Conservation (phyloP, 305 asterid genomes). For the Plantago lanceolata region DNA sequence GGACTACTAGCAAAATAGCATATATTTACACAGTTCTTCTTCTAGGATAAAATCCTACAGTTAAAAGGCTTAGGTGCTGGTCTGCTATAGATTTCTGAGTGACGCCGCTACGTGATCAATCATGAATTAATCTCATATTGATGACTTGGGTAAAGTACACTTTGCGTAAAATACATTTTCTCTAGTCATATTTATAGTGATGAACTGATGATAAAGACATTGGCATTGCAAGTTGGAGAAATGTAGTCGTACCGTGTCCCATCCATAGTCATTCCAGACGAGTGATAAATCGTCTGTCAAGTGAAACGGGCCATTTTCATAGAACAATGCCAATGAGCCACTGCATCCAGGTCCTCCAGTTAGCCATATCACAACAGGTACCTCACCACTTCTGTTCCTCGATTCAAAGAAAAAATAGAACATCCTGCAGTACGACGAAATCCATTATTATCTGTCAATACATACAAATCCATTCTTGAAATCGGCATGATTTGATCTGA, state of each 20-base stretch:
- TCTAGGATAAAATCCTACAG: not conserved
- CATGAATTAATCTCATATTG: too few relatives aligned
- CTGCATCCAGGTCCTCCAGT: constrained; percentile 85
- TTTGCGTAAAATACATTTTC: not conserved
- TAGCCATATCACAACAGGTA: constrained; percentile 64
- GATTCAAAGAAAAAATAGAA: constrained; percentile 68
- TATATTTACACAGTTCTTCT: not conserved
- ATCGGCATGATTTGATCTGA: not conserved
- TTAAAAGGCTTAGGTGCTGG: not conserved
- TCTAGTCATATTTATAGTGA: not conserved
- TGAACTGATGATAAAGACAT: not conserved
- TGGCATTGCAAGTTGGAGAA: not conserved
- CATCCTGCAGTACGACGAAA: constrained; percentile 44
- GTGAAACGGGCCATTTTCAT: constrained; percentile 63
- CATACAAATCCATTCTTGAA: not conserved
- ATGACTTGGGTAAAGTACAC: not conserved
- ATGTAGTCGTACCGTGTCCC: constrained; percentile 58
- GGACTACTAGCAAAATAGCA: not conserved
- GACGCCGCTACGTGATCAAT: not conserved
- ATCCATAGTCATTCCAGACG: constrained; percentile 61
- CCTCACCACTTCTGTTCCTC: constrained; percentile 32
- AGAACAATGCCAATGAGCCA: constrained; percentile 56
- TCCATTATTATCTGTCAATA: not conserved
- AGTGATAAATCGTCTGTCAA: constrained; percentile 39
- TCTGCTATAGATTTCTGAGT: not conserved